phyloP scores from a whole-genome alignment of 2,329 filamentous ascomycete species.

The Tolypocladium paradoxum region DNA sequence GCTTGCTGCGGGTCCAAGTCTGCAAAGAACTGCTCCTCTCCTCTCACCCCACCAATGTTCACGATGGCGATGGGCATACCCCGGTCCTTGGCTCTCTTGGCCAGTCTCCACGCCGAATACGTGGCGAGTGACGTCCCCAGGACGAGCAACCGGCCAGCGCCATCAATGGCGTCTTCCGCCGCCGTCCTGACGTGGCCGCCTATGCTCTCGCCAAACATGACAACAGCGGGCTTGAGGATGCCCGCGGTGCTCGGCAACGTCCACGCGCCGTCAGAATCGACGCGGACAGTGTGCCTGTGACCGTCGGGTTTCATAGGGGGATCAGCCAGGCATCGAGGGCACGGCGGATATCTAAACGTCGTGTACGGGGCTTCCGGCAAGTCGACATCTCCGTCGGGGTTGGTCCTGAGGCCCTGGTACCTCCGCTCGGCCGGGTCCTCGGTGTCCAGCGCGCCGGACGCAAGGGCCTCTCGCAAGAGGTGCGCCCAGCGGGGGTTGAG shows the following conservation, averaged over 20 bases:
- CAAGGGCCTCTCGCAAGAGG: slow-evolving; percentile 62
- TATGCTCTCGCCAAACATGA: slow-evolving; percentile 95
- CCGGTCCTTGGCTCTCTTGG: slow-evolving; percentile 69
- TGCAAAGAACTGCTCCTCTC: slow-evolving; percentile 62
- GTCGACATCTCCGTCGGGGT: slow-evolving; percentile 92
- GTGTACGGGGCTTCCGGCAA: slow-evolving; percentile 77
- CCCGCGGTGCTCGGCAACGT: slow-evolving; percentile 54
- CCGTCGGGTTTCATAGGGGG: slow-evolving; percentile 49
- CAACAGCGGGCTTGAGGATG: slow-evolving; percentile 82
- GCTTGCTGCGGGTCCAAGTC: slow-evolving; percentile 39
- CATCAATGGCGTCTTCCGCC: slow-evolving; percentile 72
- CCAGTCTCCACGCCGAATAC: slow-evolving; percentile 87
- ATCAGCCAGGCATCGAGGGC: slow-evolving; percentile 62
- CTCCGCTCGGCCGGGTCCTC: slow-evolving; percentile 63
- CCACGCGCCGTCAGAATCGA: slow-evolving; percentile 78
- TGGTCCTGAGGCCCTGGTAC: slow-evolving; percentile 64
- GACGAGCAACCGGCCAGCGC: slow-evolving; percentile 63
- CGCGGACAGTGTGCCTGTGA: slow-evolving; percentile 46
- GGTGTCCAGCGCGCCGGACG: slow-evolving; percentile 63
- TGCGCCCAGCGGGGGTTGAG: slow-evolving; percentile 81
- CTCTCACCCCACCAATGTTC: slow-evolving; percentile 76
- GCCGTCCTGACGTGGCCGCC: slow-evolving; percentile 54
- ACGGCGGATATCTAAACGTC: slow-evolving; percentile 84
- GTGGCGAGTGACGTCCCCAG: slow-evolving; percentile 87
- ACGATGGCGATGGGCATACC: slow-evolving; percentile 80